Conservation (phyloP, 306 rosid species). For the Cotoneaster glaucophyllus region DNA sequence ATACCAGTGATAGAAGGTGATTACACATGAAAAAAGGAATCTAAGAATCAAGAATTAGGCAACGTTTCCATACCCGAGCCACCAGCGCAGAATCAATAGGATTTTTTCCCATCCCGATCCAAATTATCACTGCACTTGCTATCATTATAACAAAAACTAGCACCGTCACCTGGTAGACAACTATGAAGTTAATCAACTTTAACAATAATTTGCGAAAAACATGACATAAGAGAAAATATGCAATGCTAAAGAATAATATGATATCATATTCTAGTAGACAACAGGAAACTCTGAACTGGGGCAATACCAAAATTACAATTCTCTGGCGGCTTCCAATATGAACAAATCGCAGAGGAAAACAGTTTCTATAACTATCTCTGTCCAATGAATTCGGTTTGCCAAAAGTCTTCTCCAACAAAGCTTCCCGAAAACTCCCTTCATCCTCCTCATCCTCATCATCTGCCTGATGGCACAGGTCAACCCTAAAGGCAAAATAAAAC, state of each 20-base stretch:
- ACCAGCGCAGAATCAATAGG: slow-evolving; percentile 61
- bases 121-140: slow-evolving; percentile 68
- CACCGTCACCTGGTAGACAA: slow-evolving; percentile 56
- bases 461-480: slow-evolving; percentile 98
- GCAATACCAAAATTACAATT: slow-evolving; percentile 69
- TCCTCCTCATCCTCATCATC: slow-evolving; percentile 72
- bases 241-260: background rate
- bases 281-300: slow-evolving; percentile 2
- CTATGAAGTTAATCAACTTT: slow-evolving; percentile 11
- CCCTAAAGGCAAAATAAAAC: slow-evolving; percentile 41
- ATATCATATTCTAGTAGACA: background rate
- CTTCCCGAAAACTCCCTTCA: slow-evolving; percentile 59
- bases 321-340: slow-evolving; percentile 76
- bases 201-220: background rate
- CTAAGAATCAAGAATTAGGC: background rate
- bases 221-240: background rate
- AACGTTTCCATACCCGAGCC: slow-evolving; percentile 55
- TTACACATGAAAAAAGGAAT: background rate
- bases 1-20: background rate
- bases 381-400: slow-evolving; percentile 26
- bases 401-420: slow-evolving; percentile 58
- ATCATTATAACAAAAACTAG: slow-evolving; percentile 46
- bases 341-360: slow-evolving; percentile 60
- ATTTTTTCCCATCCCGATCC: slow-evolving; percentile 71
- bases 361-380: slow-evolving; percentile 53